Conservation (phyloP, 805 yeast genomes). For the Cyberlindnera sargentensis region DNA sequence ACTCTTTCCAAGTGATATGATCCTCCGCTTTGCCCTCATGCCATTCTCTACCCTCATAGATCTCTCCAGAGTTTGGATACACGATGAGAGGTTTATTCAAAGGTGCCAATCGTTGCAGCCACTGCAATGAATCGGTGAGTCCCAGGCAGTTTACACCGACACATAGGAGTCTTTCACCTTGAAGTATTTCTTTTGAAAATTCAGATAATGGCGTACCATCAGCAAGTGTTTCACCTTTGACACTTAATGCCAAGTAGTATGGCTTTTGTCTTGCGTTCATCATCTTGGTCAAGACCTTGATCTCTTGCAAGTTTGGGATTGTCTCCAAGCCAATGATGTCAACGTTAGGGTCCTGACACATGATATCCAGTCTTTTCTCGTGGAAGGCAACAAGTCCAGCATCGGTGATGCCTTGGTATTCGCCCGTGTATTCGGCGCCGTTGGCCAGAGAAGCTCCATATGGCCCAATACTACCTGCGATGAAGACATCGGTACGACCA, state of each 20-base stretch:
- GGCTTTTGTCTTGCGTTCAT: conserved; percentile 32
- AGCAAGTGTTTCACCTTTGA: conserved; percentile 33
- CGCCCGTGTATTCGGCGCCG: conserved; percentile 71
- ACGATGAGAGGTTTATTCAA: conserved; percentile 36
- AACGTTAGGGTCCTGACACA: conserved; percentile 33
- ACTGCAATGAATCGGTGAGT: conserved; percentile 31
- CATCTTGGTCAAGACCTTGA: conserved; percentile 40
- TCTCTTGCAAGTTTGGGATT: conserved; percentile 54
- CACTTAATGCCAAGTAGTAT: conserved; percentile 38
- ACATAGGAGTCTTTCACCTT: conserved; percentile 18
- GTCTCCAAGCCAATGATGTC: conserved; percentile 68
- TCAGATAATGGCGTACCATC: conserved; percentile 42
- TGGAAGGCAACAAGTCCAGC: conserved; percentile 43
- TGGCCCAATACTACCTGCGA: conserved; percentile 70
- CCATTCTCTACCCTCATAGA: conserved; percentile 38
- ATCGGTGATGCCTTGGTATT: conserved; percentile 38
- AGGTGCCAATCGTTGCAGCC: conserved; percentile 29
- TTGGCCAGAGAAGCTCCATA: conserved; percentile 64
- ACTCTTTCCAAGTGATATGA: conserved; percentile 30
- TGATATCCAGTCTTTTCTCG: conserved; percentile 33
- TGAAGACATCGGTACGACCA: conserved; percentile 13
- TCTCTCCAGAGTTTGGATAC: conserved; percentile 76
- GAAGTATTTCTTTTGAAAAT: conserved; percentile 22
- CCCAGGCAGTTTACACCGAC: conserved; percentile 69
- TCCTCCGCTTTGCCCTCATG: conserved; percentile 25